Evolutionary conservation across 257 asterid genomes (phyloP), one percentile per base, ranked within the genome.

Genomic region (Datura wrightii): DNA sequence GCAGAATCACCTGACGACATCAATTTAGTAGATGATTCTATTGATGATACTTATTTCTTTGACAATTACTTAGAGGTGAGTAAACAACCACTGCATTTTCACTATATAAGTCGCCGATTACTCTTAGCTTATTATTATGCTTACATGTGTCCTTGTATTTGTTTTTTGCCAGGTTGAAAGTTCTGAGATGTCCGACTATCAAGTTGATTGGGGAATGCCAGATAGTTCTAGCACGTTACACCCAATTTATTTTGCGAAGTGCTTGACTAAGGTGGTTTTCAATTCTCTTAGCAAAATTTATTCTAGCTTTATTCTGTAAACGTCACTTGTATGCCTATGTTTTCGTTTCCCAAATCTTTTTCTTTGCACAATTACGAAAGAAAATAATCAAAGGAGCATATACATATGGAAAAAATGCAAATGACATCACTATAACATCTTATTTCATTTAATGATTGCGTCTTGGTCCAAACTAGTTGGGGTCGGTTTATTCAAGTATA

Each of bases 161-260:
- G 19, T 16, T 80, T 66, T 86, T 83, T 50, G 76, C 84, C 90
- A 94, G 96, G 85, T 85, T n/a, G 93, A 91, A 80, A 89, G 89
- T 89, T 83, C 88, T 83, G 92, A 89, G 86, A 85, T 79, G 83
- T 82, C 84, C 24, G 90, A 87, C 71, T 60, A 79, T 54, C 88
- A 59, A 85, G 87, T 80, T 79, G 92, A 91, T 80, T 92, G 94
- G 97, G 93, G 91, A 71, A 90, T 88, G 94, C 93, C 96, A 53
- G 90, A 86, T 60, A 85, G 87, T 84, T 87, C 92, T 19, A 83
- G 72, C 85, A 79, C 82, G 94, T 87, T 90, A 71, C 98, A 94
- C 88, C 98, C 98, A 72, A 85, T 90, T 87, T 90, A 94, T 91
- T 94, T 94, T 82, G 89, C 97, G 50, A 94, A 92, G 89, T 92